Conservation (phyloP, 331 rosid species). For the Pyrus hybrid region DNA sequence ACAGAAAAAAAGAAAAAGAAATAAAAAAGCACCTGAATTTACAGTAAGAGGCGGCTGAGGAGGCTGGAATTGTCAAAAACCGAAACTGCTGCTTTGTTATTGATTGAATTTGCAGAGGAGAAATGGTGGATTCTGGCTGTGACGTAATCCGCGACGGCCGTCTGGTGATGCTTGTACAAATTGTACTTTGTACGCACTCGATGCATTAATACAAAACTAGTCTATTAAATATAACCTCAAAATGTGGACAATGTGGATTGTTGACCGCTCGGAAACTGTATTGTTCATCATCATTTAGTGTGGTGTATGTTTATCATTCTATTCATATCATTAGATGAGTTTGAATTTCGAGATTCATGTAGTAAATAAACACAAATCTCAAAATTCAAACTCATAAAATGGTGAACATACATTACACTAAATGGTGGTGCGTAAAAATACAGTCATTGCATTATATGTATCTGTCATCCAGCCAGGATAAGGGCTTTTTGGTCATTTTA, state of each 20-base stretch:
- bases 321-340: too few relatives aligned
- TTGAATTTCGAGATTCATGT: too few relatives aligned
- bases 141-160: not conserved
- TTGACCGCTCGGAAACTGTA: constrained; percentile 22
- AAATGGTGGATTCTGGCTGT: not conserved
- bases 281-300: too few relatives aligned
- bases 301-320: too few relatives aligned
- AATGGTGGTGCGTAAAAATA: too few relatives aligned
- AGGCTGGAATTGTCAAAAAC: not conserved
- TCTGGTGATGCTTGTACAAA: not conserved
- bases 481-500: not conserved
- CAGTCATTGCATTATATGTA: not conserved
- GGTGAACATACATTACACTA: too few relatives aligned
- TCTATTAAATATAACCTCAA: not conserved
- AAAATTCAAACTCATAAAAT: too few relatives aligned
- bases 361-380: too few relatives aligned
- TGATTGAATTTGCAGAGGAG: too few relatives aligned
- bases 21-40: not conserved
- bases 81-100: not conserved
- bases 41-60: constrained; percentile 3
- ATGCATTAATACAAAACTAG: not conserved
- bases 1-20: not conserved
- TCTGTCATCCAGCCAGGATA: not conserved
- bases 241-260: not conserved
- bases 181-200: too few relatives aligned